Conservation (phyloP, 1,284 basidiomycete species). For the Boletus sp. region DNA sequence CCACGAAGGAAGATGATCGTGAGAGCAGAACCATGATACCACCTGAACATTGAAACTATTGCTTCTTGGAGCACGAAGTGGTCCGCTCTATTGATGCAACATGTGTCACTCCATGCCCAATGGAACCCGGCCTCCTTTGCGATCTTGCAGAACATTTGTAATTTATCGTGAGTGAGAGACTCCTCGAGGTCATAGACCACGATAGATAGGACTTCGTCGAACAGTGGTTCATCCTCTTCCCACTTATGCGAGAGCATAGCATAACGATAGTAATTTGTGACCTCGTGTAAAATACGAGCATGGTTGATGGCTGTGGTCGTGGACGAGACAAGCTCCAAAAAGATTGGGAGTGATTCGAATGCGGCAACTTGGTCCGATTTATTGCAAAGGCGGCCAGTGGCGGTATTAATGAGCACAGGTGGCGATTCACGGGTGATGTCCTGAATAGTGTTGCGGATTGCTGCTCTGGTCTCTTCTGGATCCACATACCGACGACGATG, state of each 20-base stretch:
- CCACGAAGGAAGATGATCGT: constrained; percentile 7
- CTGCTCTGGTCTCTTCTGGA: background rate
- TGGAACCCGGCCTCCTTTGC: background rate
- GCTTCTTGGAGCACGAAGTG: constrained; percentile 6
- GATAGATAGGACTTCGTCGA: background rate
- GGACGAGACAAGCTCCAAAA: background rate
- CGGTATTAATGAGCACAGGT: constrained; percentile 11
- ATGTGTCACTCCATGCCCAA: background rate
- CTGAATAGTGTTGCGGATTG: background rate
- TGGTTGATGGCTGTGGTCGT: background rate
- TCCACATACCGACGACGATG: background rate
- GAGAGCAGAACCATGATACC: constrained; percentile 8
- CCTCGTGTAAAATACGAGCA: background rate
- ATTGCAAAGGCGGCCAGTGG: constrained; percentile 12
- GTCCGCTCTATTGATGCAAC: background rate
- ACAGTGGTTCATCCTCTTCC: constrained; percentile 6
- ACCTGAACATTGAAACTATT: constrained; percentile 13
- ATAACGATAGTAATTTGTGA: constrained; percentile 5
- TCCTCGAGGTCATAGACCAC: background rate
- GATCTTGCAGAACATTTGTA: background rate
- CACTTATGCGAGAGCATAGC: constrained; percentile 10
- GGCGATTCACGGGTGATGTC: constrained; percentile 8
- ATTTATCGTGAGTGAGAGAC: background rate
- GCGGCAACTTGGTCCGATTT: background rate
- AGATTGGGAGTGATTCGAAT: constrained; percentile 1